phyloP scores from a whole-genome alignment of 2,329 filamentous ascomycete species.

The Colletotrichum karsti region DNA sequence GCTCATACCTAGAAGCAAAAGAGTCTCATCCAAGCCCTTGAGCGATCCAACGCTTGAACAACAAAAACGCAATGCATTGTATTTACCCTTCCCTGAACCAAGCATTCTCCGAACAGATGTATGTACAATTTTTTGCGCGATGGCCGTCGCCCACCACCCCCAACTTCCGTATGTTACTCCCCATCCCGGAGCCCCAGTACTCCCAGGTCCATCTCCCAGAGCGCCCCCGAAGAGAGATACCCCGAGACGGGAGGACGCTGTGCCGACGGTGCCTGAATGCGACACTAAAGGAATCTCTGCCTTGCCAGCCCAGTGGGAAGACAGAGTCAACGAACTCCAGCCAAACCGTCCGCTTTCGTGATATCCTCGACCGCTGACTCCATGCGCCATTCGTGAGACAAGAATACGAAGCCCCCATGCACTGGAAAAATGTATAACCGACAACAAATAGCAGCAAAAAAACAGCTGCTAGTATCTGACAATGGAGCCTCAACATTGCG shows the following conservation, averaged over 20 bases:
- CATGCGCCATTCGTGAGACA: constrained; percentile 50
- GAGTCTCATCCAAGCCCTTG: background rate
- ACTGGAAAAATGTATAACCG: constrained; percentile 24
- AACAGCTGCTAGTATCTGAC: constrained; percentile 21
- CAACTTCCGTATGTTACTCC: background rate
- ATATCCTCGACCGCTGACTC: constrained; percentile 46
- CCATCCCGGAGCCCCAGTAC: background rate
- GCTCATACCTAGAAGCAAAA: too few species aligned
- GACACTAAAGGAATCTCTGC: constrained; percentile 4
- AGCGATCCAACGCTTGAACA: background rate
- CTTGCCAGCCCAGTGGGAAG: constrained; percentile 23
- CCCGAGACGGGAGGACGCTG: background rate
- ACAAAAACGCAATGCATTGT: constrained; percentile 28
- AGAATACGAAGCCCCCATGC: constrained; percentile 28
- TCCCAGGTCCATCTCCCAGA: constrained; percentile 1
- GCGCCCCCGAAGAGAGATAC: background rate
- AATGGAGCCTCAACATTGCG: constrained; percentile 10
- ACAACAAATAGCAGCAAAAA: constrained; percentile 24
- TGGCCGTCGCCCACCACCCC: background rate
- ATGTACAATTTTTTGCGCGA: constrained; percentile 50
- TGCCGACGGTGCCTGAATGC: constrained; percentile 7
- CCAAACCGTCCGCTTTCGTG: constrained; percentile 43
- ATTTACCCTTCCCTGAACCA: constrained; percentile 39
- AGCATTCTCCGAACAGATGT: constrained; percentile 47
- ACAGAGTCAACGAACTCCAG: constrained; percentile 41